A percentile compares a stretch with the other conserved stretches of the same genome.
phyloP scores from a whole-genome alignment of 495 filamentous ascomycete species.

The Lentithecium fluviatile region DNA sequence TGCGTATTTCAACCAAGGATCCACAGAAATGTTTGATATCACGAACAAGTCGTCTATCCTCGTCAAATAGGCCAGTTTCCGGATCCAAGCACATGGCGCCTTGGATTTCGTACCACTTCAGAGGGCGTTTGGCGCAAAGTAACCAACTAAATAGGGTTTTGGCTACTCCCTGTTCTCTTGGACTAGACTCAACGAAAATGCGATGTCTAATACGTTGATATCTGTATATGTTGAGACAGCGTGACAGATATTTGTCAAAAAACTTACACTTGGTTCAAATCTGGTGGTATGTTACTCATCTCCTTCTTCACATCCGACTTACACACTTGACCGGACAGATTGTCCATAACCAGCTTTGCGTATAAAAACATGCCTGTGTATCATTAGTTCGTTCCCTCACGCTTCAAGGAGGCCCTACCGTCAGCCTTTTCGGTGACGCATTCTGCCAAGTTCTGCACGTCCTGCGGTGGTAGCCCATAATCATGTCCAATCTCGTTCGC shows the following conservation, averaged over 20 bases:
- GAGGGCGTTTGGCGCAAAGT: slow-evolving; percentile 45
- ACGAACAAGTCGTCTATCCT: not conserved
- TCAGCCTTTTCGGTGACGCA: slow-evolving; percentile 9
- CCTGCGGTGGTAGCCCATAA: no score
- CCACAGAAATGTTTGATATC: slow-evolving; percentile 5
- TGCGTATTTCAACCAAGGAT: slow-evolving; percentile 9
- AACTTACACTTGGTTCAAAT: slow-evolving; percentile 47
- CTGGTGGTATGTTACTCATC: slow-evolving; percentile 42
- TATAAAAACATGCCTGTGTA: slow-evolving; percentile 52
- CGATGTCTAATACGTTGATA: slow-evolving; percentile 46
- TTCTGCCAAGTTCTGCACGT: not conserved
- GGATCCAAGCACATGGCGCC: slow-evolving; percentile 37
- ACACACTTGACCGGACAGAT: slow-evolving; percentile 42
- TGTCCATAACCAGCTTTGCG: slow-evolving; percentile 45
- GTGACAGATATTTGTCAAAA: not conserved
- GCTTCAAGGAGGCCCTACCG: not conserved
- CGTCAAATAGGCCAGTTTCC: slow-evolving; percentile 33
- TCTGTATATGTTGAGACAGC: slow-evolving; percentile 23
- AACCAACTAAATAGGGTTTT: slow-evolving; percentile 48
- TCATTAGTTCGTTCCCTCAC: no score
- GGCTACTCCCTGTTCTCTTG: slow-evolving; percentile 36
- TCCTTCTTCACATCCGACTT: slow-evolving; percentile 37
- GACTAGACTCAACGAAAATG: slow-evolving; percentile 33
- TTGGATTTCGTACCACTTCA: slow-evolving; percentile 52
- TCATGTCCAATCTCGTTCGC: no score